Percentiles rank a stretch among this genome's conserved stretches.
Conservation (phyloP, 345 rosid species). For the Cardamine resedifolia region DNA sequence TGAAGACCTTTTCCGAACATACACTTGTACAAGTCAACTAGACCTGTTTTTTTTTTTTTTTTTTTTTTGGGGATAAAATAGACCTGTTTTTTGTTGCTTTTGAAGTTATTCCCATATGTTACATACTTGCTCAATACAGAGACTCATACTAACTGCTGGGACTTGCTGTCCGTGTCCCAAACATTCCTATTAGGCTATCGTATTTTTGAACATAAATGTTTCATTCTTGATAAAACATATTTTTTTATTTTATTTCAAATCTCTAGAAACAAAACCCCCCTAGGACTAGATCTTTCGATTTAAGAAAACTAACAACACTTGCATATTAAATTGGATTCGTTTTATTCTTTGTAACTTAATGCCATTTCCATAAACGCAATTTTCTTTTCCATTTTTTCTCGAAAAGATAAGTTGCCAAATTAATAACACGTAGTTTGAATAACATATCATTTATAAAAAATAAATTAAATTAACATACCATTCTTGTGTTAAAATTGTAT, state of each 20-base stretch:
- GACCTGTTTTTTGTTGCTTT: slow-evolving; percentile 50
- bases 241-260: too few species aligned
- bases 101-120: slow-evolving; percentile 56
- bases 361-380: neutral
- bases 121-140: slow-evolving; percentile 53
- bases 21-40: neutral
- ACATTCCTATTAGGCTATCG: too few species aligned
- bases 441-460: neutral
- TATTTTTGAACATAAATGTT: too few species aligned
- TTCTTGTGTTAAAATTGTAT: neutral
- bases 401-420: neutral
- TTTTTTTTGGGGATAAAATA: too few species aligned
- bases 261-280: too few species aligned
- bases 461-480: neutral
- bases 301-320: neutral
- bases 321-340: neutral
- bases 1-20: neutral
- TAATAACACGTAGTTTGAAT: neutral
- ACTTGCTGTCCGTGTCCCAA: too few species aligned
- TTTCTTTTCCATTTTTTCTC: neutral
- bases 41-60: slow-evolving; percentile 46
- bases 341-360: neutral
- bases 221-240: too few species aligned
- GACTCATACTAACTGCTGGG: too few species aligned
- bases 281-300: too few species aligned